A percentile compares a stretch with the other conserved stretches of the same genome.
Conservation (phyloP, 495 filamentous ascomycete genomes). For the Penicillium verhagenii region DNA sequence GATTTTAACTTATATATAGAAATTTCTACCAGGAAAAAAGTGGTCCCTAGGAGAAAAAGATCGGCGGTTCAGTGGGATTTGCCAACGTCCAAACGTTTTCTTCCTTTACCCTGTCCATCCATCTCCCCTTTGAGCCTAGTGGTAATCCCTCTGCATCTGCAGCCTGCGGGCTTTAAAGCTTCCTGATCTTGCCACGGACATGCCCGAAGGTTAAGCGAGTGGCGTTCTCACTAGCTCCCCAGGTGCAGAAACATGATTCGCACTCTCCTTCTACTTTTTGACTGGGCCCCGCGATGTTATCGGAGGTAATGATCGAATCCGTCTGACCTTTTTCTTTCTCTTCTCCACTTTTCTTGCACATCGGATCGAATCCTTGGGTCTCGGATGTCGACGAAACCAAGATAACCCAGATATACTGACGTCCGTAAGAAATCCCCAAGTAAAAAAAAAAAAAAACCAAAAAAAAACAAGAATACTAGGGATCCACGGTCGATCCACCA, state of each 20-base stretch:
- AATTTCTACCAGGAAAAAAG: background rate
- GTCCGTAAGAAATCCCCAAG: background rate
- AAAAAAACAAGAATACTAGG: slow-evolving; percentile 1
- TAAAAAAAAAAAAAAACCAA: background rate
- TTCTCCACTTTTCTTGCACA: background rate
- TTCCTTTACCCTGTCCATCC: background rate
- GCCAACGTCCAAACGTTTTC: background rate
- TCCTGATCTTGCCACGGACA: slow-evolving; percentile 19
- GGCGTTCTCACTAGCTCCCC: slow-evolving; percentile 19
- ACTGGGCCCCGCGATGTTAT: background rate
- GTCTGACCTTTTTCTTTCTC: too few species aligned
- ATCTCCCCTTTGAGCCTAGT: background rate
- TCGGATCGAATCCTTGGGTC: background rate
- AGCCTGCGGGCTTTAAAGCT: background rate
- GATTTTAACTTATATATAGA: background rate
- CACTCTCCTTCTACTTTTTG: background rate
- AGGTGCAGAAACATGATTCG: slow-evolving; percentile 9
- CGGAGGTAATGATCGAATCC: slow-evolving; percentile 1
- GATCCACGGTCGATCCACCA: slow-evolving; percentile 24
- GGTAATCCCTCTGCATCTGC: background rate
- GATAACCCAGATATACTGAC: background rate
- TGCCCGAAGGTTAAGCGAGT: slow-evolving; percentile 35
- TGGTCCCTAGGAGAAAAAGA: slow-evolving; percentile 1
- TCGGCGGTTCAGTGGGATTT: background rate
- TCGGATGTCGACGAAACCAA: background rate